Conservation (phyloP, 208 protist species). For the Vickermania spadyakhi region DNA sequence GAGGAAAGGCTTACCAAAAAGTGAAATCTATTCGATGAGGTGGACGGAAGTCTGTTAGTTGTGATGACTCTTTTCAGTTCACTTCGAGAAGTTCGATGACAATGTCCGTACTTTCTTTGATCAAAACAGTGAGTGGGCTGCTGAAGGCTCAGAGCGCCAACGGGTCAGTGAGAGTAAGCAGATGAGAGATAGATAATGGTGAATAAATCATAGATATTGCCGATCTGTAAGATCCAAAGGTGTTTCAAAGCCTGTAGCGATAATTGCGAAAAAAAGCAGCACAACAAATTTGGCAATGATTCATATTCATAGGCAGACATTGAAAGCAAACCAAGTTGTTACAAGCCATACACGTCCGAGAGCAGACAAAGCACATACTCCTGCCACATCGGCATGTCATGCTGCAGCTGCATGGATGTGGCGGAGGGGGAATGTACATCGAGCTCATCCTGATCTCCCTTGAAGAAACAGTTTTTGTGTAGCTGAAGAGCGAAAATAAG, state of each 20-base stretch:
- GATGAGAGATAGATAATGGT: background rate
- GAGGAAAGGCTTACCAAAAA: too few species aligned
- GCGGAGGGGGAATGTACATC: background rate
- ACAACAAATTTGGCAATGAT: slow-evolving; percentile 69
- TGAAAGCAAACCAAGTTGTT: slow-evolving; percentile 43
- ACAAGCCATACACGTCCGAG: slow-evolving; percentile 54
- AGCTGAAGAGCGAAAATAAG: too few species aligned
- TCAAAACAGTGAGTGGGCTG: too few species aligned
- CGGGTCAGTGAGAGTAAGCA: background rate
- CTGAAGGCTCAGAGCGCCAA: too few species aligned
- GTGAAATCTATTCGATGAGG: too few species aligned
- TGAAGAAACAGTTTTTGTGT: too few species aligned
- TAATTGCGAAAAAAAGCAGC: slow-evolving; percentile 49
- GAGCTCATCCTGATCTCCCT: too few species aligned
- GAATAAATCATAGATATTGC: background rate
- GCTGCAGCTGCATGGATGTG: slow-evolving; percentile 34
- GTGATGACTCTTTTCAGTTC: too few species aligned
- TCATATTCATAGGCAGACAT: slow-evolving; percentile 46
- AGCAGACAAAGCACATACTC: slow-evolving; percentile 39
- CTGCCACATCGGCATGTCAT: slow-evolving; percentile 43
- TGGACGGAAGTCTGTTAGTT: too few species aligned
- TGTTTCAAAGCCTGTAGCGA: slow-evolving; percentile 29
- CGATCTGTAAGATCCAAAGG: background rate
- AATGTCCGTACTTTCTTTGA: too few species aligned
- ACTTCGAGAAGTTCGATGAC: too few species aligned